Percentiles rank a stretch among this genome's conserved stretches.
These are phyloP conservation scores for Globisporangium lucens DNA, from an alignment of 352 stramenopile genomes.

Conservation along the genomic window DNA sequence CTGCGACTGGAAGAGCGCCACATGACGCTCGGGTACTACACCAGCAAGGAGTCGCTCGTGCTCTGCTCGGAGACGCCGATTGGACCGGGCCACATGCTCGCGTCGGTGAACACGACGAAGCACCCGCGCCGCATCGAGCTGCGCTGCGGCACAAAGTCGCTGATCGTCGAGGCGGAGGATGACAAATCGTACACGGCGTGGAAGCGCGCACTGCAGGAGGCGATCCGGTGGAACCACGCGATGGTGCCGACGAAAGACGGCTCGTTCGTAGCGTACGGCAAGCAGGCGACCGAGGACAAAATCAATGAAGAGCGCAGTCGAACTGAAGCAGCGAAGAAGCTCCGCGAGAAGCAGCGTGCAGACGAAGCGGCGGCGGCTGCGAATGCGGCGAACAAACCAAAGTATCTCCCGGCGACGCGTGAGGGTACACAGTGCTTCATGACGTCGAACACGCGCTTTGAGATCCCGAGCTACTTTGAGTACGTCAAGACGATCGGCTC, in stretches of 20 bases:
- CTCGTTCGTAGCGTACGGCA: conserved; percentile 77
- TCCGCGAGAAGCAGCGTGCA: conserved; percentile 69
- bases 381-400: conserved; percentile 76
- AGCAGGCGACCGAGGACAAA: conserved; percentile 70
- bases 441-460: conserved; percentile 81
- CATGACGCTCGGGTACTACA: conserved; percentile 88
- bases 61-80: conserved; percentile 84
- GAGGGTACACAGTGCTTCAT: conserved; percentile 78
- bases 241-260: conserved; percentile 82
- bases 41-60: conserved; percentile 74
- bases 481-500: conserved; percentile 88
- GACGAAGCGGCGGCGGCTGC: conserved; percentile 58
- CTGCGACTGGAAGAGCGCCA: conserved; percentile 81
- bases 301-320: conserved; percentile 68
- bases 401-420: conserved; percentile 72
- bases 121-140: conserved; percentile 66
- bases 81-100: conserved; percentile 57
- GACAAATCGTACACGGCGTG: conserved; percentile 50
- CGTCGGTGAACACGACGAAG: conserved; percentile 43
- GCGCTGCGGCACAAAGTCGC: conserved; percentile 63
- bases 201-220: conserved; percentile 75
- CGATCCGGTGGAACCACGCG: conserved; percentile 84
- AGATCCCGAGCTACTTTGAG: conserved; percentile 74
- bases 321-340: conserved; percentile 66
- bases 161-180: conserved; percentile 73